Evolutionary conservation across 768 basidiomycete genomes (phyloP).

Genomic region (Tulasnella calospora): DNA sequence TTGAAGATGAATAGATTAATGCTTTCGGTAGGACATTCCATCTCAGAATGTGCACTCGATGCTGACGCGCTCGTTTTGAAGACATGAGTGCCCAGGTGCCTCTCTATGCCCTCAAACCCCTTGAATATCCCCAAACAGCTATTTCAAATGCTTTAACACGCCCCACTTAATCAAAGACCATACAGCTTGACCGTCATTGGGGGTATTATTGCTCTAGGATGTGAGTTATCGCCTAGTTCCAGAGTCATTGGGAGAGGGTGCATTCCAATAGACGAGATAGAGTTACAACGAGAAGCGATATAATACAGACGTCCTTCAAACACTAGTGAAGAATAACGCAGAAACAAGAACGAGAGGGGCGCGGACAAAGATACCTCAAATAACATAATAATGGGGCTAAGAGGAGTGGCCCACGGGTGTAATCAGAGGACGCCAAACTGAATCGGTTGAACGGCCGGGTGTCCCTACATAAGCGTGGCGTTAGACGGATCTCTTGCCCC

Average conservation of each 20-base stretch:
- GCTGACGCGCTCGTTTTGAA: neutral
- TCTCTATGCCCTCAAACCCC: too few relatives aligned
- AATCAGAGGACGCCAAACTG: conserved; percentile 1
- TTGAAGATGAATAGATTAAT: conserved; percentile 32
- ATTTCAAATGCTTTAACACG: too few relatives aligned
- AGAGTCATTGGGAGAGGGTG: neutral
- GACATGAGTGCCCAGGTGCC: neutral
- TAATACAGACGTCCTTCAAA: neutral
- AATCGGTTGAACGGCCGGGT: neutral
- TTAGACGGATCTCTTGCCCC: neutral
- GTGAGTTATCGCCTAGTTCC: too few relatives aligned
- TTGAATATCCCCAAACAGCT: too few relatives aligned
- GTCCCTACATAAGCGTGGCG: conserved; percentile 1
- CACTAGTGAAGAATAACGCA: neutral
- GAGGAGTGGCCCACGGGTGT: neutral
- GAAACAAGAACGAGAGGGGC: neutral
- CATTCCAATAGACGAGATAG: neutral
- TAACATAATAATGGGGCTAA: neutral
- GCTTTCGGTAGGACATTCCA: neutral
- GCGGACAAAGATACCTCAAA: neutral
- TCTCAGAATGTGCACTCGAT: neutral
- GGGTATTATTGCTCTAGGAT: too few relatives aligned
- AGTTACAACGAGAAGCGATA: neutral
- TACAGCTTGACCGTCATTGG: too few relatives aligned
- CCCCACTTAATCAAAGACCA: too few relatives aligned